Evolutionary conservation across 495 filamentous ascomycete genomes (phyloP).

Genomic region (Aspergillus cavernicola): DNA sequence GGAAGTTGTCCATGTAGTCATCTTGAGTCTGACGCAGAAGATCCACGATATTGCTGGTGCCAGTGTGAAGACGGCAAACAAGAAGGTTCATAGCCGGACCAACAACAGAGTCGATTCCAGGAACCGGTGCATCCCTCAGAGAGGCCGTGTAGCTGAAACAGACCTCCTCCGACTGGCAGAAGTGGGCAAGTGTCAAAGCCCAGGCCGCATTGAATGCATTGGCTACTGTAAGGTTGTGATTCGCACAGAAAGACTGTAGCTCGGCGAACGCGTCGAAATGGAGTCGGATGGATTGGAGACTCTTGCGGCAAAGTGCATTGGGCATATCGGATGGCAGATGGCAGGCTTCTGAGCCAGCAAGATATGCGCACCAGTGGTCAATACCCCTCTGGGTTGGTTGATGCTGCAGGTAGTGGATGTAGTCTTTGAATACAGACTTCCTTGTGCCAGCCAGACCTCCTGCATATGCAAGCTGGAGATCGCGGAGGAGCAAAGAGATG

Average conservation of each 20-base stretch:
- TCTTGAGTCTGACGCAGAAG: constrained; percentile 42
- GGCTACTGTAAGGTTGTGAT: constrained; percentile 44
- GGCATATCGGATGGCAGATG: neutral
- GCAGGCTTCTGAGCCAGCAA: neutral
- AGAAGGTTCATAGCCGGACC: constrained; percentile 52
- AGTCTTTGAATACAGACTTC: constrained; percentile 49
- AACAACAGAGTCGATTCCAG: constrained; percentile 43
- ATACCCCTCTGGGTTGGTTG: neutral
- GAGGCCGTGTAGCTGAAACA: constrained; percentile 54
- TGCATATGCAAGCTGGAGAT: constrained; percentile 20
- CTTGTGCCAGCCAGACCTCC: constrained; percentile 15
- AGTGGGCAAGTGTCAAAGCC: constrained; percentile 49
- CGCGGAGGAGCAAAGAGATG: constrained; percentile 22
- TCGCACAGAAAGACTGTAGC: constrained; percentile 11
- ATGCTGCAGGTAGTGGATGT: neutral
- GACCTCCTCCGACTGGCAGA: constrained; percentile 47
- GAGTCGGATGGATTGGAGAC: constrained; percentile 33
- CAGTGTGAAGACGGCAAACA: constrained; percentile 33
- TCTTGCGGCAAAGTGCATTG: neutral
- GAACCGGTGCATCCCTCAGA: constrained; percentile 45
- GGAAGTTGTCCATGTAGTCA: constrained; percentile 48
- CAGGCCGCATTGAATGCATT: constrained; percentile 52
- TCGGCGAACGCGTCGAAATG: constrained; percentile 22
- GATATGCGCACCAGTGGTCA: neutral
- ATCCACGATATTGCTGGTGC: constrained; percentile 20